Conservation (phyloP, 352 stramenopile species). For the Globisporangium nodosum region DNA sequence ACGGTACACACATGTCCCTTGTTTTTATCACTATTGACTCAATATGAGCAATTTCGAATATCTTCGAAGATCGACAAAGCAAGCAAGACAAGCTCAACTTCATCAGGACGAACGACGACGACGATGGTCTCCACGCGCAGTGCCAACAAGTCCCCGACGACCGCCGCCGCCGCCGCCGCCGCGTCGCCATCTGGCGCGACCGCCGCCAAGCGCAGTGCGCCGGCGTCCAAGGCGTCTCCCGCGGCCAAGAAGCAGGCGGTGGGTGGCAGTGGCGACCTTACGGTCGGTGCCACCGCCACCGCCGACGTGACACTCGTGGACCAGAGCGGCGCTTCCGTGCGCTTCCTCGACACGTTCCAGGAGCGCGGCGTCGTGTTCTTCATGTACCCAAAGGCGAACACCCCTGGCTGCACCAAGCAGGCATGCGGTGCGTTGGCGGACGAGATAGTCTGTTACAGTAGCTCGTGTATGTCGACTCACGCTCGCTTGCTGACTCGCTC, state of each 20-base stretch:
- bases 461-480: neutral
- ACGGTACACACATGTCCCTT: no score
- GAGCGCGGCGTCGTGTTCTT: slow-evolving; percentile 83
- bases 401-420: slow-evolving; percentile 84
- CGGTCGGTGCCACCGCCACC: slow-evolving; percentile 38
- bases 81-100: no score
- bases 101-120: no score
- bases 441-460: neutral
- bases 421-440: slow-evolving; percentile 55
- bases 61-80: no score
- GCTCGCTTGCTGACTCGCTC: neutral
- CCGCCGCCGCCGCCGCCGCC: neutral
- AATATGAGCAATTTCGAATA: no score
- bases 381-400: slow-evolving; percentile 87
- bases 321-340: slow-evolving; percentile 57
- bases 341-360: slow-evolving; percentile 64
- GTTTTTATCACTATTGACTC: no score
- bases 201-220: slow-evolving; percentile 40
- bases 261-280: slow-evolving; percentile 11
- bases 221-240: slow-evolving; percentile 20
- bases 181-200: slow-evolving; percentile 7
- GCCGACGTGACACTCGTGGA: slow-evolving; percentile 70
- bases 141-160: slow-evolving; percentile 16
- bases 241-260: slow-evolving; percentile 41
- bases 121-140: slow-evolving; percentile 58